These are phyloP conservation scores for Pouteria glomerata DNA, from an alignment of 148 eudicot species.

Conservation along the genomic window DNA sequence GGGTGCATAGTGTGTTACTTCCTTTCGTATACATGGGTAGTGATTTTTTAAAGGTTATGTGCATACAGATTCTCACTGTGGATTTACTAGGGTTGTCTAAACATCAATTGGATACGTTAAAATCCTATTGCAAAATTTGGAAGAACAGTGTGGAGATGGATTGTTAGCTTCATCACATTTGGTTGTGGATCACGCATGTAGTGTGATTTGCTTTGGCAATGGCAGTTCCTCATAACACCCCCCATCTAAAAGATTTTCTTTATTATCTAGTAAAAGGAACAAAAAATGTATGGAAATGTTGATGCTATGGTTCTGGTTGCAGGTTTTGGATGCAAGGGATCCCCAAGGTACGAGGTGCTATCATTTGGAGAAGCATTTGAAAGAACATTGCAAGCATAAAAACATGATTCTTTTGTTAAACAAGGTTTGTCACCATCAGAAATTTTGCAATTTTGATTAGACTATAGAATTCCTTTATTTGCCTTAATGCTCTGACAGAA, in stretches of 20 bases:
- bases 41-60: not conserved
- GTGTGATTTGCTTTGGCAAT: no score
- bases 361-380: constrained; percentile 89
- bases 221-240: no score
- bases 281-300: no score
- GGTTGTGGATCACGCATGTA: no score
- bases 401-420: constrained; percentile 80
- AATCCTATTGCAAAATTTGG: no score
- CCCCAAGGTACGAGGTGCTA: constrained; percentile 96
- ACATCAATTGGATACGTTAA: not conserved
- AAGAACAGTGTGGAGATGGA: no score
- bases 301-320: constrained; percentile 7
- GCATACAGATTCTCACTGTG: not conserved
- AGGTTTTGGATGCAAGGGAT: constrained; percentile 97
- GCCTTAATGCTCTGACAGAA: not conserved
- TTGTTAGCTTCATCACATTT: no score
- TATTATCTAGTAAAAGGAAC: no score
- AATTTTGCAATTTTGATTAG: not conserved
- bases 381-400: constrained; percentile 78
- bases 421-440: constrained; percentile 48
- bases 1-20: not conserved
- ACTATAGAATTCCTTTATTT: not conserved
- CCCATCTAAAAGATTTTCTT: no score
- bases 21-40: not conserved
- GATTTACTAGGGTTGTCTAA: not conserved